Conservation (phyloP, 169 alveolate species). For the Plasmodium knowlesi region DNA sequence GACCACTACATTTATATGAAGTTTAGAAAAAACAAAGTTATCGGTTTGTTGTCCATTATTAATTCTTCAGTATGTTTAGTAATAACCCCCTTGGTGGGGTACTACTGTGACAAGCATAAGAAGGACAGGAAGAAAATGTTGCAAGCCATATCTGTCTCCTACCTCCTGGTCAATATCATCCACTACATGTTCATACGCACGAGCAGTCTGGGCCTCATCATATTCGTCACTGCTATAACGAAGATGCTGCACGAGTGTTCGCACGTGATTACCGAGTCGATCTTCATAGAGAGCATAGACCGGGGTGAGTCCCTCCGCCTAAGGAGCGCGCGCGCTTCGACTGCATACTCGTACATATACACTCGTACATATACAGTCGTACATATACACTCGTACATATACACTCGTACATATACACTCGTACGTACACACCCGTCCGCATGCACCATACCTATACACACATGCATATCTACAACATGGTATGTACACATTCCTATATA, state of each 20-base stretch:
- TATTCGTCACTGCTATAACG: constrained; percentile 55
- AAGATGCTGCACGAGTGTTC: constrained; percentile 61
- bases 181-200: constrained; percentile 68
- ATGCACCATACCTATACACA: neutral
- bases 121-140: constrained; percentile 26
- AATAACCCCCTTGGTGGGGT: constrained; percentile 54
- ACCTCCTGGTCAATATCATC: constrained; percentile 40
- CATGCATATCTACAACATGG: neutral
- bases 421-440: no score
- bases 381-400: neutral
- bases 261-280: constrained; percentile 67
- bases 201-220: constrained; percentile 26
- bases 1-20: constrained; percentile 54
- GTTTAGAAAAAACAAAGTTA: constrained; percentile 51
- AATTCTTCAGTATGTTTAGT: constrained; percentile 56
- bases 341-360: neutral
- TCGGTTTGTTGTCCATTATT: constrained; percentile 49
- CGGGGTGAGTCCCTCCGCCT: constrained; percentile 1
- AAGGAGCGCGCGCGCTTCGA: neutral
- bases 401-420: neutral
- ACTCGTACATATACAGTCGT: neutral
- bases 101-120: constrained; percentile 66
- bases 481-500: neutral
- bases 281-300: constrained; percentile 69
- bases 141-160: constrained; percentile 28